Base-by-base conservation (phyloP, 257 asterid species). In the Handroanthus guayacan region DNA sequence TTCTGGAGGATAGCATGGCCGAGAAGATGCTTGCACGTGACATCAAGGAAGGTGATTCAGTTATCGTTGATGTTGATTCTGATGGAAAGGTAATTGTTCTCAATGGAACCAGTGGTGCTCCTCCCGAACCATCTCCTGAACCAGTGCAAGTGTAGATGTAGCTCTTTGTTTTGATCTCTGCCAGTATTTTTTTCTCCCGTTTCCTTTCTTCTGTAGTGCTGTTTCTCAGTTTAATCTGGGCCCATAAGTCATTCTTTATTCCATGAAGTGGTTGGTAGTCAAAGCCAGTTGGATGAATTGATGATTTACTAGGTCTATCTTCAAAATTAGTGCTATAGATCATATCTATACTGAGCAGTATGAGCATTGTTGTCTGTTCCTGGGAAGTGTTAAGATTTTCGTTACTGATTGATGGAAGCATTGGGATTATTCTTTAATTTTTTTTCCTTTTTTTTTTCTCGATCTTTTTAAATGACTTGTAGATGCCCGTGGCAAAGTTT, bases 1-100 rank as follows among this genome's bases (percentile, higher is more conserved):
- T 88, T 3, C 57, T 94, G 83, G 96, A 91, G 83, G 97, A 94
- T 47, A 85, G 87, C 82, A 88, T 94, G 97, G 97, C 97, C 0
- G 97, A 94, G 87, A 87, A 81, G 82, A 85, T 92, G 86, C 89
- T 92, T 13, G 87, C 90, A 0, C 82, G 92, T 0, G 87, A 87
- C 44, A 84, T 90, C 75, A 90, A 89, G 76, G 93, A 89, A 68
- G 97, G 96, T 0, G 97, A 94, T 61, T 82, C 91, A 0, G 90
- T 92, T 3, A 81, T 85, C 4, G 87, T 89, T 0, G 92, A 87
- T 54, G 97, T 84, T 12, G 90, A 89, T 75, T 80, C 89, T 3
- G 93, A 89, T 38, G 96, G 95, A 9, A 88, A 90, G 1, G 91
- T 86, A 71, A 82, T 84, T 0, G 94, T 90, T 57, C 88, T 88